These are phyloP conservation scores for Colletotrichum camelliae DNA, from an alignment of 2,329 filamentous ascomycete genomes.

Conservation along the genomic window DNA sequence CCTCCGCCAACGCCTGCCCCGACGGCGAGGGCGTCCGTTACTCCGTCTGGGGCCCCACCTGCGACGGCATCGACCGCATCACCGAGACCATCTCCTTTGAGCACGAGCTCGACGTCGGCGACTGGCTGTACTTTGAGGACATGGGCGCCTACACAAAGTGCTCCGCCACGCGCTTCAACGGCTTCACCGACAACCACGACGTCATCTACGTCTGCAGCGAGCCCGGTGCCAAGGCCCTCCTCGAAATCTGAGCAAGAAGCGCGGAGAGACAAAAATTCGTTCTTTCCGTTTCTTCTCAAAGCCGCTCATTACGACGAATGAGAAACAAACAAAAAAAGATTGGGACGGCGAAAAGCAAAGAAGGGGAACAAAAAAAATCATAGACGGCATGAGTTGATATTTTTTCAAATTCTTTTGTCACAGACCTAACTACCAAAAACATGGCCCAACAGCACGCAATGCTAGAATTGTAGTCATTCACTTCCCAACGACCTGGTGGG, in stretches of 20 bases:
- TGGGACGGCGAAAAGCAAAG: background rate
- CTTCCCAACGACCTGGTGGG: background rate
- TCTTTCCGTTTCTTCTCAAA: background rate
- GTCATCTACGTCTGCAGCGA: conserved; percentile 96
- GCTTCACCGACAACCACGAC: conserved; percentile 91
- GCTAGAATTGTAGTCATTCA: background rate
- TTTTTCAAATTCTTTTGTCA: background rate
- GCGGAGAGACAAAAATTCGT: background rate
- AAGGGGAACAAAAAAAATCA: background rate
- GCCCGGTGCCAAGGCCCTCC: conserved; percentile 78
- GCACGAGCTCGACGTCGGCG: conserved; percentile 84
- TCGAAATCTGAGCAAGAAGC: conserved; percentile 42
- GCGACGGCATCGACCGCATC: conserved; percentile 97
- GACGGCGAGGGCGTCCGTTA: conserved; percentile 72
- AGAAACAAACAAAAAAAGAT: background rate
- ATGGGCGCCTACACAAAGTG: conserved; percentile 99
- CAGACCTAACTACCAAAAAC: background rate
- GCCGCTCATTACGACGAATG: background rate
- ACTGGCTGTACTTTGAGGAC: conserved; percentile 98
- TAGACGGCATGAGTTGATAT: background rate
- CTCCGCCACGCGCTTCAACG: conserved; percentile 97
- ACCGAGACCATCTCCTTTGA: conserved; percentile 79
- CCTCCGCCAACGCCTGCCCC: conserved; percentile 51
- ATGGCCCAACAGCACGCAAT: background rate
- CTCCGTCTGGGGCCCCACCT: conserved; percentile 97